These are phyloP conservation scores for Dothistroma pini DNA, from an alignment of 2,329 filamentous ascomycete genomes.

Conservation along the genomic window DNA sequence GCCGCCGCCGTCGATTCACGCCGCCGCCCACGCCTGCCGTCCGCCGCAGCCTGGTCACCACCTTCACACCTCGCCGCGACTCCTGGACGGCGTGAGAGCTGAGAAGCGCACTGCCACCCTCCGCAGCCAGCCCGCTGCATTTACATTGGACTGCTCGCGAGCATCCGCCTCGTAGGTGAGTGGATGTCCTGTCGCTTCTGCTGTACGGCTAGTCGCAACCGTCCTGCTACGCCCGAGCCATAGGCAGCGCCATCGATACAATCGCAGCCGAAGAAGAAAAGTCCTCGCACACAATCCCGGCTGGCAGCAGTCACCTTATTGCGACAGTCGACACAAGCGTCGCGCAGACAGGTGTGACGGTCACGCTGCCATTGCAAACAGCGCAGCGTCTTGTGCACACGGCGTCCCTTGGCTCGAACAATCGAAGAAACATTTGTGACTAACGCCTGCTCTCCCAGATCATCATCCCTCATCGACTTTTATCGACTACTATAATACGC, in stretches of 20 bases:
- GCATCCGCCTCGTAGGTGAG: not conserved
- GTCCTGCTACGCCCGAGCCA: not conserved
- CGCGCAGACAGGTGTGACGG: slow-evolving; percentile 3
- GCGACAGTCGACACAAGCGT: not conserved
- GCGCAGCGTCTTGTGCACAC: slow-evolving; percentile 3
- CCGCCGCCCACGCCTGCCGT: not conserved
- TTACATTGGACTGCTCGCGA: not conserved
- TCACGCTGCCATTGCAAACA: slow-evolving; percentile 17
- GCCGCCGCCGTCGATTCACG: not conserved
- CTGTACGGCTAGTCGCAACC: not conserved
- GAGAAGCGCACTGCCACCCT: not conserved
- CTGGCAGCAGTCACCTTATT: not conserved
- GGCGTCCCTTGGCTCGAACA: not conserved
- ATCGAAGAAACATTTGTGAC: not conserved
- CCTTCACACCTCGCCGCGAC: not conserved
- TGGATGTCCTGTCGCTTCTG: not conserved
- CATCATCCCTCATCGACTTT: not conserved
- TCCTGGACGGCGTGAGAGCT: not conserved
- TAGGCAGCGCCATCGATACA: not conserved
- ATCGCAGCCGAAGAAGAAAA: not conserved
- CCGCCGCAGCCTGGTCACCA: not conserved
- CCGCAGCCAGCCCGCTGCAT: not conserved
- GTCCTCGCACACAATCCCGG: not conserved
- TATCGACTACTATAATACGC: not conserved
- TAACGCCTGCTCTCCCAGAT: not conserved